These are phyloP conservation scores for Pharnaceum exiguum DNA, from an alignment of 148 eudicot species.

Conservation along the genomic window DNA sequence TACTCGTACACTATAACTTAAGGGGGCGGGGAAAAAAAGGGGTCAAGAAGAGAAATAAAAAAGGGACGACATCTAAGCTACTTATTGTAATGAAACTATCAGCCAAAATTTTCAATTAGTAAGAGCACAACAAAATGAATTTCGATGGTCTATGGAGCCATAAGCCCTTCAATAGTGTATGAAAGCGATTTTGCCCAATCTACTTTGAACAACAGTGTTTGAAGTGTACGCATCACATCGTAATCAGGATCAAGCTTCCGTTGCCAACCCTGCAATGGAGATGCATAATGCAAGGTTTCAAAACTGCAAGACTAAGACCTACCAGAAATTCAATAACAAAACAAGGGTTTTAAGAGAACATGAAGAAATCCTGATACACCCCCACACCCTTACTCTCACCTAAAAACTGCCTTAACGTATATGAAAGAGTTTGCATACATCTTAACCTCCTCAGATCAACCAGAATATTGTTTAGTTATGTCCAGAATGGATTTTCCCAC, in stretches of 20 bases:
- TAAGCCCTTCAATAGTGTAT: conserved; percentile 94
- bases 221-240: conserved; percentile 83
- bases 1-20: conserved; percentile 12
- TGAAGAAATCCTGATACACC: too few species aligned
- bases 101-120: conserved; percentile 12
- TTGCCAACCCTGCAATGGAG: conserved; percentile 80
- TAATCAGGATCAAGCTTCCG: conserved; percentile 96
- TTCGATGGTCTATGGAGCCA: conserved; percentile 91
- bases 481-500: too few species aligned
- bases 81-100: conserved; percentile 11
- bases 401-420: too few species aligned
- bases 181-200: conserved; percentile 92
- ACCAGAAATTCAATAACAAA: too few species aligned
- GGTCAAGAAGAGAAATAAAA: neutral
- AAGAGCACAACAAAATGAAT: conserved; percentile 3
- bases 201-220: conserved; percentile 69
- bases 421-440: too few species aligned
- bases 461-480: too few species aligned
- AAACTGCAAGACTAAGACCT: neutral
- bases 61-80: conserved; percentile 4
- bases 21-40: neutral
- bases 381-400: too few species aligned
- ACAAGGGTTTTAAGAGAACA: too few species aligned
- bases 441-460: too few species aligned
- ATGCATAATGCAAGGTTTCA: neutral